phyloP scores from a whole-genome alignment of 75 land plant species.

The Selaginella tamariscina region DNA sequence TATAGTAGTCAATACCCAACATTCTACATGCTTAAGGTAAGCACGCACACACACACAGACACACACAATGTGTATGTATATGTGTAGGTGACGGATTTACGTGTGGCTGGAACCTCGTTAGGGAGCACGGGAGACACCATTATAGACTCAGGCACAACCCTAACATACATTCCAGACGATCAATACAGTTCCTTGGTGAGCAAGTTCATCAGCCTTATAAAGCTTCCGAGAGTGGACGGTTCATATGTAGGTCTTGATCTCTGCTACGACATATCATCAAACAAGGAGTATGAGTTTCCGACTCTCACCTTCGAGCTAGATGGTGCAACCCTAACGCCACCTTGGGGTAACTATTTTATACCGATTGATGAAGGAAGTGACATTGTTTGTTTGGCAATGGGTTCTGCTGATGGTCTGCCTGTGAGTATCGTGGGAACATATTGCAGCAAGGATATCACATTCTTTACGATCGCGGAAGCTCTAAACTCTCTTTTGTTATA shows the following conservation, averaged over 20 bases:
- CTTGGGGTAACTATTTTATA: conserved; percentile 1
- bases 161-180: not conserved
- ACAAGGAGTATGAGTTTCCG: conserved; percentile 2
- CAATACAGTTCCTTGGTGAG: not conserved
- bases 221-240: not conserved
- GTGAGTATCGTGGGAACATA: conserved; percentile 2
- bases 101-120: not conserved
- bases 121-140: not conserved
- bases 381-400: conserved; percentile 1
- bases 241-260: not conserved
- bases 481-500: conserved; percentile 5
- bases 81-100: not conserved
- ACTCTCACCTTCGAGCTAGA: not conserved
- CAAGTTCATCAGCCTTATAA: not conserved
- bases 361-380: not conserved
- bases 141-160: conserved; percentile 7
- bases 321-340: conserved; percentile 5
- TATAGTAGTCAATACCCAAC: not conserved
- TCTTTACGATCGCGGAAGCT: conserved; percentile 8
- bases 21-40: not conserved
- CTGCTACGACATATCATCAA: conserved; percentile 2
- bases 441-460: conserved; percentile 5
- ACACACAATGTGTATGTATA: too few species aligned
- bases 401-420: not conserved
- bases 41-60: too few species aligned